Base-by-base conservation (phyloP, 106 monocot genomes). In the Dioscorea zingiberensis region DNA sequence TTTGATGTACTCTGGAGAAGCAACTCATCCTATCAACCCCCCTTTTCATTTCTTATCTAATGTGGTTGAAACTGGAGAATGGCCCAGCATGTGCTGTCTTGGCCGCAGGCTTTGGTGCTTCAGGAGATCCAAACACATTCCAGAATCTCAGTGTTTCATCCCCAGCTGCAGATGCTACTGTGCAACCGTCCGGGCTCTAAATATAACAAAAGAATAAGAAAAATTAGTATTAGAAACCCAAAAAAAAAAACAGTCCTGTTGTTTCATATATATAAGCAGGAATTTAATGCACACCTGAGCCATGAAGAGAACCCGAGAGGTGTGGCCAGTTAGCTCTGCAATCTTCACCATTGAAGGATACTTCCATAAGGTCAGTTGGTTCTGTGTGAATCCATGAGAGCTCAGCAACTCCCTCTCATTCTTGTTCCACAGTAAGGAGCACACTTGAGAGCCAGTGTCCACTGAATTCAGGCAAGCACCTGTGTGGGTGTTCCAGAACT, bases 111-210 rank as follows among this genome's bases (percentile, higher is more conserved):
- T 83, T 83, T 18, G 64, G 51, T 27, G 61, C 64, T 64, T 65
- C 74, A 51, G 87, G 83, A 62, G 64, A 62, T 13, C 87, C 87
- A 75, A 87, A 87, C 2, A 83, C 83, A 51, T 80, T 83, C 86
- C 86, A 86, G 25, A 82, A 82, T 29, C 76, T 80, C 22, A 83
- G 63, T n/a, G 74, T 83, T 65, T 83, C 87, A 69, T 87, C 83
- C 44, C 74, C 87, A 2, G 76, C 80, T 3, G 87, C 87, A 29
- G 87, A 80, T 19, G 80, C 83, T 9, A 83, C 87, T 2, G 79
- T 79, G 17, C 64, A 76, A 6, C 83, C 87, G 71, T 87, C 80
- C 11, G 87, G 87, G 30, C 80, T 83, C 87, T 85, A 69, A 85
- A 66, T n/a, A 64, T 32, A 28, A 48, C 6, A 19, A 48, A 13